Conservation (phyloP, 2,329 filamentous ascomycete species). For the Colletotrichum spaethianum region DNA sequence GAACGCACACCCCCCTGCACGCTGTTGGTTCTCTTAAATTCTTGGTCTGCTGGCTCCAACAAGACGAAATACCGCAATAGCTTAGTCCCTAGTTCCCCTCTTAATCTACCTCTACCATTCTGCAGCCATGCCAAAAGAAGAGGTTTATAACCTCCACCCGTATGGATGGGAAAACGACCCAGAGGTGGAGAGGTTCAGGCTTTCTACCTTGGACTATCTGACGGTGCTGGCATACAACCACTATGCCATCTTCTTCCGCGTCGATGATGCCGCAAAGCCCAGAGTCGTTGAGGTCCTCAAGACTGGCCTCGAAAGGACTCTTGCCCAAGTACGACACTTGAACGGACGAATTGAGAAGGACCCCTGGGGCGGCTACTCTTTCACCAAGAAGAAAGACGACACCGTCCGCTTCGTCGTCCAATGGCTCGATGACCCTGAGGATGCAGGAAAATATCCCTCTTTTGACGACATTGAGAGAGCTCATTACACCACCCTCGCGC, state of each 20-base stretch:
- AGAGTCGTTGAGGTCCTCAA: constrained; percentile 47
- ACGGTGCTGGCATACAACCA: constrained; percentile 52
- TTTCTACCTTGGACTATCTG: constrained; percentile 57
- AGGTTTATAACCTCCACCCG: constrained; percentile 50
- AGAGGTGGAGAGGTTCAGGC: constrained; percentile 52
- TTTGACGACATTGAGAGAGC: constrained; percentile 54
- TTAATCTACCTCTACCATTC: too few species aligned
- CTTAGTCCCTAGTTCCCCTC: neutral
- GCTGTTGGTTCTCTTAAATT: neutral
- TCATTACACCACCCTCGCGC: constrained; percentile 50
- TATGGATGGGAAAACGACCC: constrained; percentile 54
- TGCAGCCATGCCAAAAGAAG: constrained; percentile 47
- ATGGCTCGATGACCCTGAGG: constrained; percentile 50
- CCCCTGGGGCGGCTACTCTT: constrained; percentile 52
- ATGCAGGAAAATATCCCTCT: constrained; percentile 41
- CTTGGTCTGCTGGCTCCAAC: neutral
- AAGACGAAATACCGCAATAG: neutral
- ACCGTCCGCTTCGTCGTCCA: constrained; percentile 55
- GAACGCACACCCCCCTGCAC: neutral
- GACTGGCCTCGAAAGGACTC: constrained; percentile 52
- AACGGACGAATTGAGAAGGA: constrained; percentile 58
- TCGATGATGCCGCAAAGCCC: constrained; percentile 47
- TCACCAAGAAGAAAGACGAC: constrained; percentile 52
- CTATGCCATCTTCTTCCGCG: constrained; percentile 56
- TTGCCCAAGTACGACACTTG: constrained; percentile 55